These are phyloP conservation scores for Penicillium mononematosum DNA, from an alignment of 495 filamentous ascomycete species.

Conservation along the genomic window DNA sequence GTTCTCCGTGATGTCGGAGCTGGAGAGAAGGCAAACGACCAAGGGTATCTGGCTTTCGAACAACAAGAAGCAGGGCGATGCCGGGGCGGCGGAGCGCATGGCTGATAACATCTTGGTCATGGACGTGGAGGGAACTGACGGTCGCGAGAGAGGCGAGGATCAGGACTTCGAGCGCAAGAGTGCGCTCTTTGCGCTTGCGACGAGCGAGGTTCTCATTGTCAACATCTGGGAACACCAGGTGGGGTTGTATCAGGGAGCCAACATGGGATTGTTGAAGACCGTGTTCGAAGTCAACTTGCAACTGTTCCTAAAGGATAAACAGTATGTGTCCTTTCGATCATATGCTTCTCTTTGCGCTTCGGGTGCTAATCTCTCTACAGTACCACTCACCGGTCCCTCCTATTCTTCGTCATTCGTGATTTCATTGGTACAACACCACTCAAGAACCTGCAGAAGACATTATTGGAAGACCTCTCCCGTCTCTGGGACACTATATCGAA, in stretches of 20 bases:
- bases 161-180: constrained; percentile 99
- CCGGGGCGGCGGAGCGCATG: constrained; percentile 55
- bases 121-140: constrained; percentile 98
- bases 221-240: constrained; percentile 99
- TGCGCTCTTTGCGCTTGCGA: constrained; percentile 93
- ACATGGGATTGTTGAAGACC: constrained; percentile 97
- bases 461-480: constrained; percentile 83
- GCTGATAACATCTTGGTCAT: constrained; percentile 98
- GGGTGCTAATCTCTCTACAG: constrained; percentile 43
- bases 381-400: constrained; percentile 82
- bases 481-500: constrained; percentile 94
- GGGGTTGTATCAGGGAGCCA: constrained; percentile 94
- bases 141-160: constrained; percentile 92
- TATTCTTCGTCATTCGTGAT: constrained; percentile 98
- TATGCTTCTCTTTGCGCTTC: constrained; percentile 9
- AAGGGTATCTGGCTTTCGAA: constrained; percentile 99
- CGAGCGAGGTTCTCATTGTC: constrained; percentile 96
- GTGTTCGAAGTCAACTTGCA: constrained; percentile 99
- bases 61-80: constrained; percentile 63
- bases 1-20: constrained; percentile 95
- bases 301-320: constrained; percentile 89
- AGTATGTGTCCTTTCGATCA: constrained; percentile 52
- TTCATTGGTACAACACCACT: constrained; percentile 90
- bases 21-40: constrained; percentile 88
- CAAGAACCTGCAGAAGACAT: constrained; percentile 79